Conservation (phyloP, 176 grass and related monocot species). For the Carex kokanica region DNA sequence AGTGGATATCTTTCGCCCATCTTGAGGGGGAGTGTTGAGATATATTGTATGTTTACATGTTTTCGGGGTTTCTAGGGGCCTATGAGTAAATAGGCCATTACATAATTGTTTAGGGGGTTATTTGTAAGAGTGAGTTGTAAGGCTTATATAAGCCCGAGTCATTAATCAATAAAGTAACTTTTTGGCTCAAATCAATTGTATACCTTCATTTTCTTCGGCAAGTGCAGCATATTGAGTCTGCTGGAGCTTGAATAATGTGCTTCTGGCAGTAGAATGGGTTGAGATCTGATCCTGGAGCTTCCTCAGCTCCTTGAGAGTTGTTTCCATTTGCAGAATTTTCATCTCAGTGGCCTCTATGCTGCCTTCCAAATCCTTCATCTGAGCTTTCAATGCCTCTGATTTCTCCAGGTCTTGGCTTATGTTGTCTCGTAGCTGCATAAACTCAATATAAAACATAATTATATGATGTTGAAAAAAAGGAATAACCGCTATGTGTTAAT, state of each 20-base stretch:
- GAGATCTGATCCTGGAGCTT: conserved; percentile 72
- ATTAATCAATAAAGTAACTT: too few relatives aligned
- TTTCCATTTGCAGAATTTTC: conserved; percentile 45
- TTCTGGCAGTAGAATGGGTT: conserved; percentile 56
- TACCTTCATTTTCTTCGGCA: conserved; percentile 96
- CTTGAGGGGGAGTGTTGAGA: too few relatives aligned
- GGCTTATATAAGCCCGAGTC: too few relatives aligned
- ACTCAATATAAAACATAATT: not conserved
- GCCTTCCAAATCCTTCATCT: conserved; percentile 77
- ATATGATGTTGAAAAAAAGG: not conserved
- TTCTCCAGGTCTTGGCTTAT: conserved; percentile 94
- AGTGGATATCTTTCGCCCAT: too few relatives aligned
- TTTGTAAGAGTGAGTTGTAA: too few relatives aligned
- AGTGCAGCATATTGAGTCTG: conserved; percentile 70
- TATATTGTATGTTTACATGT: too few relatives aligned
- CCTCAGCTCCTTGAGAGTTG: conserved; percentile 58
- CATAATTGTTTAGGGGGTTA: too few relatives aligned
- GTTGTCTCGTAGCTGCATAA: conserved; percentile 69
- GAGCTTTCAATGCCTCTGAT: conserved; percentile 70
- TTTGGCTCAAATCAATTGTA: too few relatives aligned
- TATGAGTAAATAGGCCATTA: too few relatives aligned
- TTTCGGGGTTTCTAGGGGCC: too few relatives aligned
- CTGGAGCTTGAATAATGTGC: conserved; percentile 62
- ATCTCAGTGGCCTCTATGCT: conserved; percentile 46
- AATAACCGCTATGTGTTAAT: not conserved